phyloP scores from a whole-genome alignment of 768 basidiomycete genomes.

The Lentinula sp. region DNA sequence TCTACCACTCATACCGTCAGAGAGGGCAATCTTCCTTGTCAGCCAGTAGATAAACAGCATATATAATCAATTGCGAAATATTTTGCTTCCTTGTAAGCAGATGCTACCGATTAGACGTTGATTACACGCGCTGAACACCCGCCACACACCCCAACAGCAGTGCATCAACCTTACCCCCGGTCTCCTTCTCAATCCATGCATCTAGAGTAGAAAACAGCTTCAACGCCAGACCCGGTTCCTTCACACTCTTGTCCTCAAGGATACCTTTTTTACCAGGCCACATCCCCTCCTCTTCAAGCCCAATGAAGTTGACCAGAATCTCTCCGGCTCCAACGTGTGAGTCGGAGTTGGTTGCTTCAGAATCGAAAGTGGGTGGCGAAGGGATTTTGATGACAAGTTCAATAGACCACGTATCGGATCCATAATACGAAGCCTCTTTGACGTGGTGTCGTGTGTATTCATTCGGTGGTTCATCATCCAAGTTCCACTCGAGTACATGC shows the following conservation, averaged over 20 bases:
- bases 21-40: no score
- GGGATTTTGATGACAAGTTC: constrained; percentile 64
- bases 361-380: not conserved
- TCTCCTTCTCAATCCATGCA: constrained; percentile 62
- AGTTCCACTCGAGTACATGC: constrained; percentile 79
- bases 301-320: constrained; percentile 69
- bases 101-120: not conserved
- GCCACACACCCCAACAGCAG: constrained; percentile 67
- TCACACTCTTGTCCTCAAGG: constrained; percentile 23
- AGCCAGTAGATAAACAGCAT: no score
- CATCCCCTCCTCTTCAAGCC: constrained; percentile 78
- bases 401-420: constrained; percentile 64
- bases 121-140: constrained; percentile 25
- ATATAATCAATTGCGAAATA: not conserved
- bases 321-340: constrained; percentile 2
- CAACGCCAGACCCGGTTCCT: constrained; percentile 50
- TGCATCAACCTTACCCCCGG: constrained; percentile 60
- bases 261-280: constrained; percentile 63
- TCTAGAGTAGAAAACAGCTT: constrained; percentile 70
- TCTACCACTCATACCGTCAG: no score
- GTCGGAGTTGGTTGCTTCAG: not conserved
- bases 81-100: not conserved
- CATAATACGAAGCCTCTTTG: constrained; percentile 88
- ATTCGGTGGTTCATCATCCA: constrained; percentile 73
- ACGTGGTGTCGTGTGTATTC: constrained; percentile 80